Conservation (phyloP, 108 stramenopile species). For the Skeletonema potamos region DNA sequence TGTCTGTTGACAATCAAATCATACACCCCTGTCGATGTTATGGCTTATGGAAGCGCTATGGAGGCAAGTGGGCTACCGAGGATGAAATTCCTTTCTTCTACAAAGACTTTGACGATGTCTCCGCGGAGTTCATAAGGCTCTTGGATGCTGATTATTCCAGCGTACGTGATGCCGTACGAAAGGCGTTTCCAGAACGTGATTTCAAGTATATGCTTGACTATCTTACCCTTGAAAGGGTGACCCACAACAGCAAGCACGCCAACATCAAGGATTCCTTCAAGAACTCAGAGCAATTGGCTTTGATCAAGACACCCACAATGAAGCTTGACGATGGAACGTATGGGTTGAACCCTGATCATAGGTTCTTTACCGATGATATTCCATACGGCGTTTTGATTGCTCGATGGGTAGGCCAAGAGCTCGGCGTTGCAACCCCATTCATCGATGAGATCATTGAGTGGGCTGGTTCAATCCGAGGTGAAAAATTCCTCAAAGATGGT, state of each 20-base stretch:
- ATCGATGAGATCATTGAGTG: conserved; percentile 55
- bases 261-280: conserved; percentile 44
- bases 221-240: conserved; percentile 42
- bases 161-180: conserved; percentile 41
- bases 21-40: conserved; percentile 55
- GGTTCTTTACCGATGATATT: conserved; percentile 60
- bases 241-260: conserved; percentile 34
- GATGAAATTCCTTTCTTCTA: conserved; percentile 53
- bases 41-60: conserved; percentile 52
- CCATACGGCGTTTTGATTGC: conserved; percentile 55
- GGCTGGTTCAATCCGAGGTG: conserved; percentile 42
- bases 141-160: conserved; percentile 48
- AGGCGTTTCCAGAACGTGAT: conserved; percentile 33
- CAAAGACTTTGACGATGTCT: conserved; percentile 53
- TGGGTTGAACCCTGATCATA: conserved; percentile 26
- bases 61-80: conserved; percentile 26
- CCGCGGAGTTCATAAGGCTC: conserved; percentile 29
- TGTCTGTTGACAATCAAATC: conserved; percentile 58
- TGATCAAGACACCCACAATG: conserved; percentile 51
- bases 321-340: conserved; percentile 29
- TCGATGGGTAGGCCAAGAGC: conserved; percentile 44
- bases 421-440: conserved; percentile 46
- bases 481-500: conserved; percentile 44
- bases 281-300: conserved; percentile 43
- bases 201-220: conserved; percentile 60